Evolutionary conservation across 495 filamentous ascomycete species (phyloP).

Genomic region (Hypoxylon rickii): DNA sequence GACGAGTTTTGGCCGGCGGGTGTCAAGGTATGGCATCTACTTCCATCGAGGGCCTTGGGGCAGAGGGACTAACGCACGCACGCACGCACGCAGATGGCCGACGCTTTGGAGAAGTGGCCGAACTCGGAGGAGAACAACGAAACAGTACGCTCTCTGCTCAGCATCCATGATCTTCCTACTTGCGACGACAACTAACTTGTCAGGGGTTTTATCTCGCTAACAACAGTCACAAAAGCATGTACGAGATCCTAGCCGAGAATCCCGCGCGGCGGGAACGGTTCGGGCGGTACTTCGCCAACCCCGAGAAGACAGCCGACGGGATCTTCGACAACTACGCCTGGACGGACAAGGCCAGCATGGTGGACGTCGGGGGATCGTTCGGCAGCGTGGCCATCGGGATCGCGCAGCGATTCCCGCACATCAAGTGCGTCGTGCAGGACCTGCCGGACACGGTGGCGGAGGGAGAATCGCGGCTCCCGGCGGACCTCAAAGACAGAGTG

Average conservation of each 20-base stretch:
- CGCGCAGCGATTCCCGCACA: slow-evolving; percentile 23
- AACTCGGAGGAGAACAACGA: slow-evolving; percentile 35
- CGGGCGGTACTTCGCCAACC: slow-evolving; percentile 16
- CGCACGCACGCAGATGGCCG: slow-evolving; percentile 17
- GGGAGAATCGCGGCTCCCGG: slow-evolving; percentile 21
- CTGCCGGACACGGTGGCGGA: slow-evolving; percentile 27
- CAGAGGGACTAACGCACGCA: not conserved
- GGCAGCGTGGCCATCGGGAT: slow-evolving; percentile 24
- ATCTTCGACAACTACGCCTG: slow-evolving; percentile 26
- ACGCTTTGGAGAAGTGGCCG: slow-evolving; percentile 32
- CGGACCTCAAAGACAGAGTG: slow-evolving; percentile 39
- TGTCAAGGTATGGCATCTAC: slow-evolving; percentile 19
- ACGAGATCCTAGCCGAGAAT: slow-evolving; percentile 22
- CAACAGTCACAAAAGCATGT: slow-evolving; percentile 29
- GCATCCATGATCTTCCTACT: not conserved
- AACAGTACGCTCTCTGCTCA: slow-evolving; percentile 9
- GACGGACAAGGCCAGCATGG: slow-evolving; percentile 12
- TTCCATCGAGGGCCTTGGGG: not conserved
- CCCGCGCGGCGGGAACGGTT: slow-evolving; percentile 21
- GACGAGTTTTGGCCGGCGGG: slow-evolving; percentile 34
- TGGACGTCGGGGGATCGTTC: slow-evolving; percentile 29
- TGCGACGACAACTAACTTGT: not conserved
- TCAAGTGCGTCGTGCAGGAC: slow-evolving; percentile 41
- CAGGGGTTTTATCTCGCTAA: slow-evolving; percentile 30
- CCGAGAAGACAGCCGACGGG: not conserved